Conservation (phyloP, 2,329 filamentous ascomycete genomes). For the Scleromitrula shiraiana region DNA sequence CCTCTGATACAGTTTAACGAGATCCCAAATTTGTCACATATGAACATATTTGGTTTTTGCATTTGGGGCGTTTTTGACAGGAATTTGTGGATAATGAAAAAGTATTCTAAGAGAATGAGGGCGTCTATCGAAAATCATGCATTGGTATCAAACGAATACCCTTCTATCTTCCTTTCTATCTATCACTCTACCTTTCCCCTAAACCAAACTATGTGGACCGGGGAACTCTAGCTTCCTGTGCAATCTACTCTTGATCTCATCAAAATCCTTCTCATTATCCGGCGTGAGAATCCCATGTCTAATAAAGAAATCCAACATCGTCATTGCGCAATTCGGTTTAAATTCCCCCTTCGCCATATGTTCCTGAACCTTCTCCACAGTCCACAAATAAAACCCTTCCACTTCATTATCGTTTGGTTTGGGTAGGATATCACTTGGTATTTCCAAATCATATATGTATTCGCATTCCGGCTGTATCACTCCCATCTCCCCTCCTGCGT, state of each 20-base stretch:
- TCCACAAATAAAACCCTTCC: constrained; percentile 71
- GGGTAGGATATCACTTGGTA: constrained; percentile 60
- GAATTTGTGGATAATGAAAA: constrained; percentile 19
- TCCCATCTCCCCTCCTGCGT: constrained; percentile 71
- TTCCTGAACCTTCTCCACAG: constrained; percentile 64
- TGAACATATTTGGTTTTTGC: constrained; percentile 19
- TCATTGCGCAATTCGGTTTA: constrained; percentile 85
- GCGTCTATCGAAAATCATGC: no score
- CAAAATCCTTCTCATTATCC: constrained; percentile 71
- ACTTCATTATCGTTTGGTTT: constrained; percentile 84
- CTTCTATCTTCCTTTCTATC: no score
- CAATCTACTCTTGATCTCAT: constrained; percentile 66
- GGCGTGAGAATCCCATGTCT: constrained; percentile 71
- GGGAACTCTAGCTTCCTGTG: constrained; percentile 79
- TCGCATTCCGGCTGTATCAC: constrained; percentile 86
- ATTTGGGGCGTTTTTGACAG: constrained; percentile 20
- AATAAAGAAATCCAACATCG: constrained; percentile 84
- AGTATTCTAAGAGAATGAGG: constrained; percentile 9
- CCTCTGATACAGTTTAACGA: no score
- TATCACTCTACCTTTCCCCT: no score
- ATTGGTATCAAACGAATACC: no score
- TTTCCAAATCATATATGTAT: constrained; percentile 82
- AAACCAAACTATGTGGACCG: constrained; percentile 55
- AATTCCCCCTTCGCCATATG: constrained; percentile 67
- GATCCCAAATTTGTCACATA: constrained; percentile 9